A percentile compares a stretch with the other conserved stretches of the same genome.
Conservation (phyloP, 176 grass and related monocot species). For the Rhipidocladum racemiflorum region DNA sequence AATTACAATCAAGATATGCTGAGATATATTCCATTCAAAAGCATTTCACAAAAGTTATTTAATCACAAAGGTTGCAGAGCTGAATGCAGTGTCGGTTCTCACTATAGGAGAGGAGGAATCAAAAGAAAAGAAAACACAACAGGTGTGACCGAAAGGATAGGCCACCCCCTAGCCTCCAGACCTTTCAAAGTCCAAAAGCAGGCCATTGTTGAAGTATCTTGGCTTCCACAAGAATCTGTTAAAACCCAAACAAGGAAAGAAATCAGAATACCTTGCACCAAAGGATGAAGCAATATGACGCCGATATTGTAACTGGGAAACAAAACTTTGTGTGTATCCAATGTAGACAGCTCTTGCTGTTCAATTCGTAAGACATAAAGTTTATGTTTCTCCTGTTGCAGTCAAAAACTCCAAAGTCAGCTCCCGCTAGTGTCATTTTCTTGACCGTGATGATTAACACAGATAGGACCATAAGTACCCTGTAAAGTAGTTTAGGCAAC, state of each 20-base stretch:
- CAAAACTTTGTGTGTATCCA: constrained; percentile 29
- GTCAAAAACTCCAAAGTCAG: constrained; percentile 20
- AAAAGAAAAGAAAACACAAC: constrained; percentile 36
- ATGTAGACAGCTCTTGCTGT: constrained; percentile 27
- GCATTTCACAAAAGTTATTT: constrained; percentile 39
- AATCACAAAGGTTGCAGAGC: constrained; percentile 52
- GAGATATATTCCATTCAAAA: constrained; percentile 51
- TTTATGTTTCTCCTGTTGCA: constrained; percentile 27
- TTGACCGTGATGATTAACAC: constrained; percentile 27
- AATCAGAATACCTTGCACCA: constrained; percentile 53
- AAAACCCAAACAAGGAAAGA: constrained; percentile 40
- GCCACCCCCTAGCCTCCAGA: constrained; percentile 44
- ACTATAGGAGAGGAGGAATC: constrained; percentile 53
- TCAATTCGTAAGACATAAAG: constrained; percentile 34
- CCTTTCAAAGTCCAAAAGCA: constrained; percentile 50
- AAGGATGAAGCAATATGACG: constrained; percentile 41
- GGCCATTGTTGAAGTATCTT: constrained; percentile 49
- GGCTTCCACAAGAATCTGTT: constrained; percentile 43
- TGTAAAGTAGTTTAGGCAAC: constrained; percentile 30
- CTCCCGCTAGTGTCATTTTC: constrained; percentile 39
- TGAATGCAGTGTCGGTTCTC: constrained; percentile 60
- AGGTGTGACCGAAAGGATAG: constrained; percentile 56
- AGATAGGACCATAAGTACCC: constrained; percentile 6
- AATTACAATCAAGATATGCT: constrained; percentile 43
- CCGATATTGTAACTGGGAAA: constrained; percentile 22